phyloP scores from a whole-genome alignment of 2,329 filamentous ascomycete species.

The Penicillium verrucosum region DNA sequence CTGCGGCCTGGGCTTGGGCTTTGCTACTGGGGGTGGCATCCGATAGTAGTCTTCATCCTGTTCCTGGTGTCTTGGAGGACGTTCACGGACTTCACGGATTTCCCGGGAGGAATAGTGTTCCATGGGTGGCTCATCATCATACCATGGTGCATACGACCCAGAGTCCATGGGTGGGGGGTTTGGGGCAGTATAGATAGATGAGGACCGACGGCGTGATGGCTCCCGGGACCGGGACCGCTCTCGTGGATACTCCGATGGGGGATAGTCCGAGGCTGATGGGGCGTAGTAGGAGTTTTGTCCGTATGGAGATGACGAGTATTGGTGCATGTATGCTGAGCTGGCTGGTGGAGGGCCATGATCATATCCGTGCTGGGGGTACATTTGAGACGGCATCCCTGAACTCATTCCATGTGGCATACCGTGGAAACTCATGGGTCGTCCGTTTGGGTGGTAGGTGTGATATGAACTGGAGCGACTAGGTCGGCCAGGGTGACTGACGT shows the following conservation, averaged over 20 bases:
- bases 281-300: constrained; percentile 29
- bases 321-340: constrained; percentile 36
- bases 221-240: constrained; percentile 38
- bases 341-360: constrained; percentile 39
- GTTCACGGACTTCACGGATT: constrained; percentile 29
- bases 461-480: constrained; percentile 35
- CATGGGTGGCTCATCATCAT: constrained; percentile 26
- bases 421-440: constrained; percentile 41
- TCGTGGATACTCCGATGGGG: constrained; percentile 30
- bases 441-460: constrained; percentile 35
- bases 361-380: constrained; percentile 28
- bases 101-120: constrained; percentile 31
- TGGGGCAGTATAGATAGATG: constrained; percentile 30
- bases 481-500: constrained; percentile 30
- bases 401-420: constrained; percentile 33
- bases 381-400: constrained; percentile 20
- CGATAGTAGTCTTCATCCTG: constrained; percentile 43
- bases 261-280: constrained; percentile 28
- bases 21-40: constrained; percentile 41
- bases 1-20: constrained; percentile 30
- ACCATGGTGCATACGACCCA: constrained; percentile 27
- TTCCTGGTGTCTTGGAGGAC: constrained; percentile 29
- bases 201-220: constrained; percentile 32
- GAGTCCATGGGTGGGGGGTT: constrained; percentile 35
- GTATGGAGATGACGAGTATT: constrained; percentile 35